These are phyloP conservation scores for Blastocystis sp. DNA, from an alignment of 352 stramenopile species.

Conservation along the genomic window DNA sequence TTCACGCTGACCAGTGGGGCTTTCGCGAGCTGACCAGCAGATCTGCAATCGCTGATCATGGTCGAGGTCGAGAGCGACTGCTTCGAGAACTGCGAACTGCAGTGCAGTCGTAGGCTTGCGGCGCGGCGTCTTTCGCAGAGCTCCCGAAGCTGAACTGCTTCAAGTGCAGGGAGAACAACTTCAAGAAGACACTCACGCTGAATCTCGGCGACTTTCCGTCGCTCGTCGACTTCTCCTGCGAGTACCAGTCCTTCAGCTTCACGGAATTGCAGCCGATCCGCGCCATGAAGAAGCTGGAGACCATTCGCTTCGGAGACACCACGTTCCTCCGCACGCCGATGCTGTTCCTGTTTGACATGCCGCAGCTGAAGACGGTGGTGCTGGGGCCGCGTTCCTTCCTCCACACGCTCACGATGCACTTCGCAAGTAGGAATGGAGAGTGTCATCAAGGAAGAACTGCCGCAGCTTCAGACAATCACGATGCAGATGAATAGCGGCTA, in stretches of 20 bases:
- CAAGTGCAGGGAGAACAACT: conserved; percentile 31
- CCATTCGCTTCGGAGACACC: neutral
- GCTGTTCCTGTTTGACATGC: neutral
- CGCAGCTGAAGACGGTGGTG: neutral
- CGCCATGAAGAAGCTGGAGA: neutral
- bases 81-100: conserved; percentile 36
- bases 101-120: neutral
- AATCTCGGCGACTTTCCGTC: conserved; percentile 1
- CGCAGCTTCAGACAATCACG: neutral
- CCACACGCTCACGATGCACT: conserved; percentile 10
- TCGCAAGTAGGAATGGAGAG: neutral
- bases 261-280: neutral
- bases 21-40: neutral
- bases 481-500: conserved; percentile 32
- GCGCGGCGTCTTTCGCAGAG: neutral
- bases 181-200: neutral
- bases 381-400: neutral
- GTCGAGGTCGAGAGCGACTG: neutral
- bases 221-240: conserved; percentile 38
- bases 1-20: neutral
- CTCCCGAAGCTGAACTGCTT: neutral
- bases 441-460: neutral
- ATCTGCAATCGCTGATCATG: conserved; percentile 3
- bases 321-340: neutral
- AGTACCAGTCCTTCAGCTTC: neutral